phyloP scores from a whole-genome alignment of 2,329 filamentous ascomycete genomes.

The Thielaviopsis musarum region DNA sequence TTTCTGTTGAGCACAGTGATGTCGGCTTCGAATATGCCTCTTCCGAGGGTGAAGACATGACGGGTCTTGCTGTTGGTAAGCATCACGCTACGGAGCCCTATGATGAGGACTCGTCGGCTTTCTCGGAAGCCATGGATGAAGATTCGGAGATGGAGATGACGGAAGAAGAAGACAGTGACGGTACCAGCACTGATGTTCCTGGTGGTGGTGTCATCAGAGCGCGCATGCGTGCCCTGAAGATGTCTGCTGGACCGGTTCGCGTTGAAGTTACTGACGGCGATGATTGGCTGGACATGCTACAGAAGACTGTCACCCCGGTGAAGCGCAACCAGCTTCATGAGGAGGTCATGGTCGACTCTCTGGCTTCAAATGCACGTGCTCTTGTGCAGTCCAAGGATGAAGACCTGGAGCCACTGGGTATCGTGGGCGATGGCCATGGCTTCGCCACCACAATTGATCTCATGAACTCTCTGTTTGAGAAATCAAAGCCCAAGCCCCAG shows the following conservation, averaged over 20 bases:
- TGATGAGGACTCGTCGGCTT: slow-evolving; percentile 11
- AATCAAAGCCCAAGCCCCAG: slow-evolving; percentile 42
- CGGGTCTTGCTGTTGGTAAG: slow-evolving; percentile 58
- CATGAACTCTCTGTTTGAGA: slow-evolving; percentile 85
- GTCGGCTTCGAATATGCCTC: slow-evolving; percentile 63
- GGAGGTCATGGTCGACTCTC: slow-evolving; percentile 23
- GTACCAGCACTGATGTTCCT: slow-evolving; percentile 23
- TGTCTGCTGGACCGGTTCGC: slow-evolving; percentile 38
- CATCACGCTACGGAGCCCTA: slow-evolving; percentile 62
- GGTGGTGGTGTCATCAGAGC: slow-evolving; percentile 47
- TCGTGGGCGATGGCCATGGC: slow-evolving; percentile 36
- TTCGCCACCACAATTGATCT: slow-evolving; percentile 85
- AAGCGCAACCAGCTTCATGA: slow-evolving; percentile 75
- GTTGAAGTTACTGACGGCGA: slow-evolving; percentile 51
- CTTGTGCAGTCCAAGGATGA: slow-evolving; percentile 6
- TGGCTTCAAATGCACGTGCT: slow-evolving; percentile 11
- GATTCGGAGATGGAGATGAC: slow-evolving; percentile 13
- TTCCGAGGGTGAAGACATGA: slow-evolving; percentile 54
- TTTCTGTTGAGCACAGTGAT: slow-evolving; percentile 43
- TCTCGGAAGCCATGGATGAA: slow-evolving; percentile 8
- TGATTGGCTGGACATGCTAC: slow-evolving; percentile 86
- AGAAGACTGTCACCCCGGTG: slow-evolving; percentile 82
- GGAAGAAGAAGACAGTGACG: slow-evolving; percentile 24
- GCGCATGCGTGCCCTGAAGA: slow-evolving; percentile 45
- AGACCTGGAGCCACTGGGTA: slow-evolving; percentile 7